Conservation (phyloP, 495 filamentous ascomycete species). For the Umbilicaria muhlenbergii region DNA sequence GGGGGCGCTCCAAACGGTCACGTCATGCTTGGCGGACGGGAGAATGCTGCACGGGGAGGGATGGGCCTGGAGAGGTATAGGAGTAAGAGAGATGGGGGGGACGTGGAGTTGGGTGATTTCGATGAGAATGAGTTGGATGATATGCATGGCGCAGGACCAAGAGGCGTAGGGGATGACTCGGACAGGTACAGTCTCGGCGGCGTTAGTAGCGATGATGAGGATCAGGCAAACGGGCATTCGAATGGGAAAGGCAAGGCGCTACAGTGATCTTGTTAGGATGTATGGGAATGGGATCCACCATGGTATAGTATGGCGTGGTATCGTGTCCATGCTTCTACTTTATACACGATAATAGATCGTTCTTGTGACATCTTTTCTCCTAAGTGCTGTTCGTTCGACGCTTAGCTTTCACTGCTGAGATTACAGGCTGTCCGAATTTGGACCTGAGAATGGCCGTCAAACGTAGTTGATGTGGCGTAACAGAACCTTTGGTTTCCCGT, state of each 20-base stretch:
- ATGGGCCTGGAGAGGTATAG: conserved; percentile 28
- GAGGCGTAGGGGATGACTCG: conserved; percentile 10
- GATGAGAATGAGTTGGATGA: conserved; percentile 81
- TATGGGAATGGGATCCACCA: too few species aligned
- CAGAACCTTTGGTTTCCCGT: too few species aligned
- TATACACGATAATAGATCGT: too few species aligned
- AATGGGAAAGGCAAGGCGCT: neutral
- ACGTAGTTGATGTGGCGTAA: too few species aligned
- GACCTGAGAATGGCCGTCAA: too few species aligned
- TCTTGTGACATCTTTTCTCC: too few species aligned
- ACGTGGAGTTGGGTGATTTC: conserved; percentile 75
- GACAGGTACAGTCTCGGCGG: conserved; percentile 42
- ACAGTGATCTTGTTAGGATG: too few species aligned
- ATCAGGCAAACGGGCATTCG: conserved; percentile 14
- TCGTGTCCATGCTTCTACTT: too few species aligned
- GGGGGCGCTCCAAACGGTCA: conserved; percentile 11
- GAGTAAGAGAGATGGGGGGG: conserved; percentile 30
- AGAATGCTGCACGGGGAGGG: conserved; percentile 5
- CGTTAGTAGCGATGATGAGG: conserved; percentile 37
- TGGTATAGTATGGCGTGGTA: too few species aligned
- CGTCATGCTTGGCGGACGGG: conserved; percentile 12
- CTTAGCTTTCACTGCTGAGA: too few species aligned
- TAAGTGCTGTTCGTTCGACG: too few species aligned
- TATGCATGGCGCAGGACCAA: conserved; percentile 37
- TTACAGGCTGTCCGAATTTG: too few species aligned